Evolutionary conservation across 371 early-diverging fungal species (phyloP).

Genomic region (Mortierella sp.): DNA sequence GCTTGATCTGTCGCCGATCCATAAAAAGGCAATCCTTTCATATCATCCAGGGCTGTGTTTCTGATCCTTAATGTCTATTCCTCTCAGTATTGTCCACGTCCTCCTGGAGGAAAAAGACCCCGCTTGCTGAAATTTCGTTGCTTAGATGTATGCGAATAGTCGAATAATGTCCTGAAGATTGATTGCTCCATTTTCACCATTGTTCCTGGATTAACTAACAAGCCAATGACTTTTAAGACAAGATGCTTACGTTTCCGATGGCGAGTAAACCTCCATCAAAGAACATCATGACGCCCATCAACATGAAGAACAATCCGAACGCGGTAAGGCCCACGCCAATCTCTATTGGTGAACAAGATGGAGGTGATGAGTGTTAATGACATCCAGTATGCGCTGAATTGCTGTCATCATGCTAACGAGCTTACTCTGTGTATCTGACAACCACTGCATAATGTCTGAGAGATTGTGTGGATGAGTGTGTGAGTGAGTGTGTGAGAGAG

Average conservation of each 20-base stretch:
- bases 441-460: constrained; percentile 70
- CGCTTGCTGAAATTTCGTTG: too few species aligned
- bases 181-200: neutral
- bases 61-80: too few species aligned
- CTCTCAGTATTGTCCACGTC: too few species aligned
- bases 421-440: constrained; percentile 87
- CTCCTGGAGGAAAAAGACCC: too few species aligned
- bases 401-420: neutral
- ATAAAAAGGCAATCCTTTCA: too few species aligned
- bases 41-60: too few species aligned
- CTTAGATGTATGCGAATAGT: too few species aligned
- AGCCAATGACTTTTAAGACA: neutral
- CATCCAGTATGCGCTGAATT: too few species aligned
- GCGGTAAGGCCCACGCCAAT: constrained; percentile 96
- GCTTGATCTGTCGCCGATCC: too few species aligned
- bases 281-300: constrained; percentile 91
- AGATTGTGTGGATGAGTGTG: too few species aligned
- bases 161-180: neutral
- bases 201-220: neutral
- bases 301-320: constrained; percentile 95
- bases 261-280: constrained; percentile 97
- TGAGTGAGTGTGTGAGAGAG: too few species aligned
- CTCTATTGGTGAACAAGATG: constrained; percentile 64
- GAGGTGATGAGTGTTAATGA: neutral
- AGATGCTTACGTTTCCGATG: constrained; percentile 90